A percentile compares a stretch with the other conserved stretches of the same genome.
Conservation (phyloP, 1,139 yeast genomes). For the Saccharomyces hybrid region DNA sequence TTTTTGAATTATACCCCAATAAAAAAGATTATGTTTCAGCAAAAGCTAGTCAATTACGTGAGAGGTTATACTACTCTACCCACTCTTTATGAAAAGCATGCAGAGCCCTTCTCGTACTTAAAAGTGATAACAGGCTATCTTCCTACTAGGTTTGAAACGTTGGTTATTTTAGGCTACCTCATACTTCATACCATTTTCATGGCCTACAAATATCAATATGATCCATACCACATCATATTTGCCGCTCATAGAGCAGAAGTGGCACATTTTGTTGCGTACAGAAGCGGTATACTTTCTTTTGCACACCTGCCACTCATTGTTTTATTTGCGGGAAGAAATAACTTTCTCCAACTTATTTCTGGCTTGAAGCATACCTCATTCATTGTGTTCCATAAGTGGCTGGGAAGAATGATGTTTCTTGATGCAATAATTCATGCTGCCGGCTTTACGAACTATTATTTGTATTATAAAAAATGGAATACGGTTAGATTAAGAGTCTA, state of each 20-base stretch:
- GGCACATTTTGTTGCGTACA: slow-evolving; percentile 33
- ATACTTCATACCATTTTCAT: slow-evolving; percentile 39
- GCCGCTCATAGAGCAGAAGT: slow-evolving; percentile 38
- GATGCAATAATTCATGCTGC: slow-evolving; percentile 41
- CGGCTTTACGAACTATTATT: slow-evolving; percentile 36
- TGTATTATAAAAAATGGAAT: slow-evolving; percentile 9
- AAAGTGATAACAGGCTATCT: slow-evolving; percentile 14
- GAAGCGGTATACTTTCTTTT: slow-evolving; percentile 47
- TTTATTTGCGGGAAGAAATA: slow-evolving; percentile 57
- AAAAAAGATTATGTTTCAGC: slow-evolving; percentile 7
- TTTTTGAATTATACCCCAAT: slow-evolving; percentile 12
- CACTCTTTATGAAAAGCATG: slow-evolving; percentile 15
- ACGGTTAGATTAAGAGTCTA: slow-evolving; percentile 10
- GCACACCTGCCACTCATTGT: slow-evolving; percentile 45
- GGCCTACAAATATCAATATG: slow-evolving; percentile 34
- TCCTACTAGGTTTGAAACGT: slow-evolving; percentile 51
- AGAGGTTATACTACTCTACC: slow-evolving; percentile 17
- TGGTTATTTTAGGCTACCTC: slow-evolving; percentile 42
- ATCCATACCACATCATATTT: slow-evolving; percentile 39
- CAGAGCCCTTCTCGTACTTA: slow-evolving; percentile 4
- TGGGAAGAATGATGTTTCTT: slow-evolving; percentile 42
- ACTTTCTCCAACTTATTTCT: slow-evolving; percentile 52
- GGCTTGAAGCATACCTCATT: slow-evolving; percentile 60
- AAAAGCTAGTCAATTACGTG: slow-evolving; percentile 8
- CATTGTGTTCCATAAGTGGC: slow-evolving; percentile 57